Evolutionary conservation across 768 basidiomycete genomes (phyloP).

Genomic region (Leucocoprinus sp.): DNA sequence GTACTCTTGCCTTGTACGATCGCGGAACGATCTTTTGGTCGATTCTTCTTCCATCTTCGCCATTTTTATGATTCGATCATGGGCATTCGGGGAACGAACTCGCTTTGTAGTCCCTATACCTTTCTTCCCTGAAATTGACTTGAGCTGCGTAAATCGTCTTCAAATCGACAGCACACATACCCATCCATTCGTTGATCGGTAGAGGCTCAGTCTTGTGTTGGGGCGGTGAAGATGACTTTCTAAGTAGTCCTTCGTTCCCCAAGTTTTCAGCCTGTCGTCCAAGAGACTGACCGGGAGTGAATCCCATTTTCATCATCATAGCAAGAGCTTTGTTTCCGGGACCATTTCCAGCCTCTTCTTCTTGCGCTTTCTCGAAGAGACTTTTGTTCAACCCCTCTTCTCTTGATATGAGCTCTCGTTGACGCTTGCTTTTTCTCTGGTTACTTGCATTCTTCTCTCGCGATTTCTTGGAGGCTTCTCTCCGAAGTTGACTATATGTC

Average conservation of each 20-base stretch:
- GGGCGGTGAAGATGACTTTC: conserved; percentile 11
- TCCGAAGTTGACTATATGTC: conserved; percentile 67
- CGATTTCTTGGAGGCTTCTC: conserved; percentile 50
- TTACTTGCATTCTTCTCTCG: conserved; percentile 63
- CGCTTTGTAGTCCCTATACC: conserved; percentile 73
- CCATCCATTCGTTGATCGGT: conserved; percentile 75
- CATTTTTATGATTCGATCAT: conserved; percentile 66
- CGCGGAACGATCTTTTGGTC: conserved; percentile 54
- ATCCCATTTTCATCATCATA: conserved; percentile 95
- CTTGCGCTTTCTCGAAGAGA: conserved; percentile 70
- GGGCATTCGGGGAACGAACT: conserved; percentile 50
- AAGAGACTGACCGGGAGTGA: conserved; percentile 75
- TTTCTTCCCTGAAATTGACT: conserved; percentile 50
- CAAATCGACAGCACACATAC: conserved; percentile 30
- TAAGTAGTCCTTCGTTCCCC: conserved; percentile 10
- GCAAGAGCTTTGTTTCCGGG: conserved; percentile 68
- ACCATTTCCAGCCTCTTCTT: conserved; percentile 45
- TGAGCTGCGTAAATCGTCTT: not conserved
- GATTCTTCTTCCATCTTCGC: conserved; percentile 63
- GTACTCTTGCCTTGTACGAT: conserved; percentile 64
- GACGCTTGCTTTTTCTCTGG: conserved; percentile 51
- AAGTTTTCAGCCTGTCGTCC: conserved; percentile 26
- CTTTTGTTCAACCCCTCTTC: conserved; percentile 74
- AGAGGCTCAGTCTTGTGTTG: conserved; percentile 59
- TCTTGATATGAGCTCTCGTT: conserved; percentile 67